phyloP scores from a whole-genome alignment of 768 basidiomycete species.

The Dictyophora rubrovolvata region DNA sequence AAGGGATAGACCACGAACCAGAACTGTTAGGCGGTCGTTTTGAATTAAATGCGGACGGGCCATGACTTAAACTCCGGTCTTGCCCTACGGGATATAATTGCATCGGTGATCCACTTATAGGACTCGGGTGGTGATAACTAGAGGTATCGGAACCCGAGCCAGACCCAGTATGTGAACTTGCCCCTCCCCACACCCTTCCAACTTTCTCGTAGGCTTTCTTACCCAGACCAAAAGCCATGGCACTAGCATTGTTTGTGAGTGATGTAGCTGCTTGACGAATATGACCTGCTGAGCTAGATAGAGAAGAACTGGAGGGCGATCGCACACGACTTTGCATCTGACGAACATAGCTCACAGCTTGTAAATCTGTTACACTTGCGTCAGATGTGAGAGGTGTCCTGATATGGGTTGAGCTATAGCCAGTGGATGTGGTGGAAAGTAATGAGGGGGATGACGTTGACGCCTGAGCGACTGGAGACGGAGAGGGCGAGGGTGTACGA shows the following conservation, averaged over 20 bases:
- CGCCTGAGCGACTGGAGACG: conserved; percentile 8
- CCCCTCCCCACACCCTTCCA: conserved; percentile 49
- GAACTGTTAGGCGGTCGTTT: conserved; percentile 55
- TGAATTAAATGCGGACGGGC: conserved; percentile 8
- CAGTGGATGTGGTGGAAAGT: not conserved
- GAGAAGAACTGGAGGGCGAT: conserved; percentile 2
- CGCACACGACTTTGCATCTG: conserved; percentile 5
- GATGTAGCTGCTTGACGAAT: conserved; percentile 62
- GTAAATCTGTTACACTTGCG: not conserved
- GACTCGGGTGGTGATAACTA: conserved; percentile 34
- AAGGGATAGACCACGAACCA: conserved; percentile 43
- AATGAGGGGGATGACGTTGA: conserved; percentile 10
- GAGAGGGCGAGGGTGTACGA: conserved; percentile 11
- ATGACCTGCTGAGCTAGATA: not conserved
- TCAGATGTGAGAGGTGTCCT: not conserved
- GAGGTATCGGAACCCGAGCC: conserved; percentile 25
- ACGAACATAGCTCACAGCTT: conserved; percentile 1
- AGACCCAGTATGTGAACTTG: not conserved
- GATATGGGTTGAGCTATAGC: not conserved
- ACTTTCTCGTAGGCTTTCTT: conserved; percentile 72
- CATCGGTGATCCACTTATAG: conserved; percentile 1
- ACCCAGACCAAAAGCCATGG: conserved; percentile 42
- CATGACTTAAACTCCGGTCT: not conserved
- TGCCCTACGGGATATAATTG: not conserved
- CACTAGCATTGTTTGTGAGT: conserved; percentile 59